Conservation (phyloP, 495 filamentous ascomycete genomes). For the Neurospora sp. region DNA sequence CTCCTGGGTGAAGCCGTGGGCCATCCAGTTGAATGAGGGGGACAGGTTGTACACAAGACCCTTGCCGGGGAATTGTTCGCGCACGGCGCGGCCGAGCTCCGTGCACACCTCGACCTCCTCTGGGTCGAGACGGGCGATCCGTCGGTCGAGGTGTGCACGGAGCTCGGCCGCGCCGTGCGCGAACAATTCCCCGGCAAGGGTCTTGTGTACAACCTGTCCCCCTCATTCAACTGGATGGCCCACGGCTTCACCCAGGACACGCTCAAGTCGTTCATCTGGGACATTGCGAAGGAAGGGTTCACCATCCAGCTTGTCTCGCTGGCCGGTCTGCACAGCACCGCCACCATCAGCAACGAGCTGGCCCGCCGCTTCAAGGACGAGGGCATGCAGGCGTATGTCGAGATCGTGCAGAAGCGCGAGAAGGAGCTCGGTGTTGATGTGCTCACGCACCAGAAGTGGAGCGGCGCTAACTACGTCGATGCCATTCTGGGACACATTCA, state of each 20-base stretch:
- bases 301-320: conserved; percentile 88
- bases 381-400: conserved; percentile 93
- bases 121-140: conserved; percentile 96
- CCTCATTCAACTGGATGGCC: conserved; percentile 96
- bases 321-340: conserved; percentile 82
- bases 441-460: conserved; percentile 97
- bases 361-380: conserved; percentile 73
- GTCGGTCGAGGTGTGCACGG: conserved; percentile 59
- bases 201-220: conserved; percentile 90
- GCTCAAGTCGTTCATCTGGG: conserved; percentile 87
- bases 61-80: conserved; percentile 57
- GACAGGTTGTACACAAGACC: conserved; percentile 91
- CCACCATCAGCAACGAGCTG: conserved; percentile 77
- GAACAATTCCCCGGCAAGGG: conserved; percentile 61
- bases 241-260: conserved; percentile 78
- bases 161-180: conserved; percentile 68
- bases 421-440: conserved; percentile 92
- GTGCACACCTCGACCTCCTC: conserved; percentile 77
- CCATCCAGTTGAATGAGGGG: conserved; percentile 98
- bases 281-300: conserved; percentile 86
- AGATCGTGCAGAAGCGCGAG: conserved; percentile 76
- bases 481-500: conserved; percentile 87
- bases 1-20: too few relatives aligned
- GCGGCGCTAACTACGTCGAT: conserved; percentile 85
- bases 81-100: conserved; percentile 66